Conservation (phyloP, 192 early-diverging fungal species). For the Fimicolochytrium jonesii region DNA sequence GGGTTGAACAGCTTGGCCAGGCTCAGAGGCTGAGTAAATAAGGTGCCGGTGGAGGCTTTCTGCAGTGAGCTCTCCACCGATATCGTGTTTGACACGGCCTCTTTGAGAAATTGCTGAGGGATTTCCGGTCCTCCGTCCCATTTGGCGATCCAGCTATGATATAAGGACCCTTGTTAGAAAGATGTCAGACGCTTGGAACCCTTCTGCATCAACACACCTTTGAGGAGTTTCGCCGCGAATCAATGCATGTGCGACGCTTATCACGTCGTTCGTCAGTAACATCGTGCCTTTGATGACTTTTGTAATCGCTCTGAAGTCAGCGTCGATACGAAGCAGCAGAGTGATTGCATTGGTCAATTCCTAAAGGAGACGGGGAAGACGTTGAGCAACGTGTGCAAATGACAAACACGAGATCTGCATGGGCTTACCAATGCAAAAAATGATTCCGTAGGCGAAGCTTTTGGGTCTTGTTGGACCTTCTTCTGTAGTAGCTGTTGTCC, state of each 20-base stretch:
- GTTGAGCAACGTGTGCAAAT: too few relatives aligned
- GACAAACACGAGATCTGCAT: background rate
- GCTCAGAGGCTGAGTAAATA: constrained; percentile 32
- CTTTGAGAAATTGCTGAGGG: constrained; percentile 34
- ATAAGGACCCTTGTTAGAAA: background rate
- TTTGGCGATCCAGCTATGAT: constrained; percentile 26
- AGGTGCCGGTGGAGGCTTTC: constrained; percentile 7
- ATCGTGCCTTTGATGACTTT: constrained; percentile 41
- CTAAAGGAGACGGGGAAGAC: too few relatives aligned
- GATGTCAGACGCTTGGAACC: background rate
- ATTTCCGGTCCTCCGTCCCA: constrained; percentile 48
- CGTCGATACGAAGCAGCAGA: constrained; percentile 40
- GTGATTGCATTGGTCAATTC: constrained; percentile 34
- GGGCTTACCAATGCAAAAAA: constrained; percentile 41
- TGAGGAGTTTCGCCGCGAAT: constrained; percentile 38
- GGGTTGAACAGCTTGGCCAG: constrained; percentile 43
- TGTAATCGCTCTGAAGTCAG: constrained; percentile 32
- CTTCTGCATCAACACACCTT: constrained; percentile 8
- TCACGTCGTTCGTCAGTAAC: constrained; percentile 41
- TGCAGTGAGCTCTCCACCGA: constrained; percentile 26
- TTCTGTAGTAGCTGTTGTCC: constrained; percentile 44
- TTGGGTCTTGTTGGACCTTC: constrained; percentile 20
- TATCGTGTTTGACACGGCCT: constrained; percentile 27
- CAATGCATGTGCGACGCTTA: constrained; percentile 27
- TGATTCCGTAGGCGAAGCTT: constrained; percentile 37